Conservation (phyloP, 2,329 filamentous ascomycete genomes). For the Talaromyces sp. region DNA sequence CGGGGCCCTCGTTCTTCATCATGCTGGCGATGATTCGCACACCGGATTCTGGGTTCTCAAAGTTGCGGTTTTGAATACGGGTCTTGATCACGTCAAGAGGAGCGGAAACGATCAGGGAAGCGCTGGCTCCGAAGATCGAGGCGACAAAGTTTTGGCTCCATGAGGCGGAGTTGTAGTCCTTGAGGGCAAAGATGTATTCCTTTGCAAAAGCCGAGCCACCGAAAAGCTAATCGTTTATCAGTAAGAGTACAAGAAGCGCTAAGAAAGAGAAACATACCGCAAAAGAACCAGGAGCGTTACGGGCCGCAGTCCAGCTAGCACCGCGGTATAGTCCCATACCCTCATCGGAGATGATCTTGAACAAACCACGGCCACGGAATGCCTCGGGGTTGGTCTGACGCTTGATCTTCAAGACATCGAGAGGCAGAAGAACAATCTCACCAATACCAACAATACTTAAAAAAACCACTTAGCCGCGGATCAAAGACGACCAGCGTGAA, state of each 20-base stretch:
- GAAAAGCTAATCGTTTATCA: constrained; percentile 62
- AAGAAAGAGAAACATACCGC: constrained; percentile 59
- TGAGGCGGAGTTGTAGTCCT: constrained; percentile 90
- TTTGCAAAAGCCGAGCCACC: constrained; percentile 96
- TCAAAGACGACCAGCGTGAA: neutral
- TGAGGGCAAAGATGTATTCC: constrained; percentile 84
- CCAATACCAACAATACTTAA: constrained; percentile 87
- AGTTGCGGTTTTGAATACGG: constrained; percentile 96
- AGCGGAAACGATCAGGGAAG: constrained; percentile 93
- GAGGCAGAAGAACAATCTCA: constrained; percentile 88
- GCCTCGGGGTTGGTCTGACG: constrained; percentile 98
- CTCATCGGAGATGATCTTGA: constrained; percentile 88
- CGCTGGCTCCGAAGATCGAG: constrained; percentile 89
- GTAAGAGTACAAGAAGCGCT: neutral
- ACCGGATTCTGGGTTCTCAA: constrained; percentile 93
- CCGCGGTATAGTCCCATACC: constrained; percentile 94
- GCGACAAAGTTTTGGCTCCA: constrained; percentile 98
- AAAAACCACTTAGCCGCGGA: constrained; percentile 9
- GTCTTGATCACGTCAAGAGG: constrained; percentile 98
- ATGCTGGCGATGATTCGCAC: constrained; percentile 90
- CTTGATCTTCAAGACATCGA: constrained; percentile 99
- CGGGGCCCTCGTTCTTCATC: constrained; percentile 80
- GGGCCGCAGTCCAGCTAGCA: constrained; percentile 94
- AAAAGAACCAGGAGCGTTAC: constrained; percentile 95
- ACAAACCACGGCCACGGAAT: constrained; percentile 86